Percentiles rank a stretch among this genome's conserved stretches.
phyloP scores from a whole-genome alignment of 768 basidiomycete genomes.

The Saitozyma podzolica region DNA sequence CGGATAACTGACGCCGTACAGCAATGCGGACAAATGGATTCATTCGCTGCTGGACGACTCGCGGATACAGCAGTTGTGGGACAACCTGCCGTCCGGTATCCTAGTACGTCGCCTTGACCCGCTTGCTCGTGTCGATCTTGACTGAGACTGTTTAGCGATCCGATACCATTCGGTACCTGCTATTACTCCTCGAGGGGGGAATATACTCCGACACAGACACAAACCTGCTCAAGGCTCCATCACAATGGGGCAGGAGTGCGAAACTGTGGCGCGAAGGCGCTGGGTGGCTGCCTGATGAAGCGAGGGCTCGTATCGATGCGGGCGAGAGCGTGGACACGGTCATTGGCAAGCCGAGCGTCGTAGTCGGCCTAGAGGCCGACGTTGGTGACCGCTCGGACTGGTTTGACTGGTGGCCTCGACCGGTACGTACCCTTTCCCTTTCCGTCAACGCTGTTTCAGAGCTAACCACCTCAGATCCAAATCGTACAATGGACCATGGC shows the following conservation, averaged over 20 bases:
- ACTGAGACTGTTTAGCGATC: slow-evolving; percentile 29
- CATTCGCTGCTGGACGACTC: slow-evolving; percentile 23
- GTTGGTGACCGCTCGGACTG: slow-evolving; percentile 56
- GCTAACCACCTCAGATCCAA: slow-evolving; percentile 49
- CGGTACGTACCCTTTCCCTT: slow-evolving; percentile 30
- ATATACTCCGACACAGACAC: slow-evolving; percentile 56
- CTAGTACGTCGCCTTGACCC: slow-evolving; percentile 29
- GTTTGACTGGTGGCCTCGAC: slow-evolving; percentile 53
- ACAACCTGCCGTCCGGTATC: slow-evolving; percentile 46
- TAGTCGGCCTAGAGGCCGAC: slow-evolving; percentile 57
- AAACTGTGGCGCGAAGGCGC: slow-evolving; percentile 31
- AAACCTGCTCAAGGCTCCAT: slow-evolving; percentile 45
- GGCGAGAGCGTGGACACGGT: slow-evolving; percentile 29
- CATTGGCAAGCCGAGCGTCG: slow-evolving; percentile 44
- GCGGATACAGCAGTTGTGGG: slow-evolving; percentile 41
- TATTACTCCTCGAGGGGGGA: slow-evolving; percentile 45
- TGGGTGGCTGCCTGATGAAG: slow-evolving; percentile 35
- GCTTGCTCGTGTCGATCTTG: not conserved
- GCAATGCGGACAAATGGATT: slow-evolving; percentile 32
- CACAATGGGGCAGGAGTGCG: slow-evolving; percentile 44
- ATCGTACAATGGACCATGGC: slow-evolving; percentile 58
- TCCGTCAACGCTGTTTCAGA: slow-evolving; percentile 7
- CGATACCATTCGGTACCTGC: slow-evolving; percentile 47
- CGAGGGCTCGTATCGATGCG: slow-evolving; percentile 12
- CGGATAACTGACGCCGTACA: slow-evolving; percentile 7